A percentile compares a stretch with the other conserved stretches of the same genome.
Conservation (phyloP, 108 stramenopile genomes). For the Nitzschia sp. region DNA sequence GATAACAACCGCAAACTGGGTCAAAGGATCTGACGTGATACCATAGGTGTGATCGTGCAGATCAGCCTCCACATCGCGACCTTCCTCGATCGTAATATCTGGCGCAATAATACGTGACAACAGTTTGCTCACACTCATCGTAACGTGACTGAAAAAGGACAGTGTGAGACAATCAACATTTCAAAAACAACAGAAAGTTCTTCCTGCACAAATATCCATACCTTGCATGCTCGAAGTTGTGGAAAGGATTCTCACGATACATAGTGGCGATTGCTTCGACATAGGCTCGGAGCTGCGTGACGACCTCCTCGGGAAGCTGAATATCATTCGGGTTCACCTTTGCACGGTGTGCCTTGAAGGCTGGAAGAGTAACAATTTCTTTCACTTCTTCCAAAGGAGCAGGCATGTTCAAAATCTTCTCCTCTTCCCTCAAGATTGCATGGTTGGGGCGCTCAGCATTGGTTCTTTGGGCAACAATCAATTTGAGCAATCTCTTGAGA, state of each 20-base stretch:
- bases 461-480: slow-evolving; percentile 18
- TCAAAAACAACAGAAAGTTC: no score
- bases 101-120: slow-evolving; percentile 41
- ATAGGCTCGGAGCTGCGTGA: slow-evolving; percentile 30
- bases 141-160: slow-evolving; percentile 37
- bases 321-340: slow-evolving; percentile 4
- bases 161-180: neutral
- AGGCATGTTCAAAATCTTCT: neutral
- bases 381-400: slow-evolving; percentile 25
- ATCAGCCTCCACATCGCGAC: neutral
- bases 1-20: slow-evolving; percentile 53
- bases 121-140: slow-evolving; percentile 45
- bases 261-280: slow-evolving; percentile 38
- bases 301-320: slow-evolving; percentile 15
- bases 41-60: slow-evolving; percentile 45
- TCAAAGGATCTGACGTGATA: slow-evolving; percentile 54
- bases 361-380: slow-evolving; percentile 33
- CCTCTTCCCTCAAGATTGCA: neutral
- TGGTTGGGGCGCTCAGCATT: neutral
- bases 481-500: slow-evolving; percentile 27
- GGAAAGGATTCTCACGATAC: slow-evolving; percentile 50
- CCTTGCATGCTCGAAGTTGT: slow-evolving; percentile 54
- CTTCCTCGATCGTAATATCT: slow-evolving; percentile 24
- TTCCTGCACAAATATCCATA: slow-evolving; percentile 1
- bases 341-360: slow-evolving; percentile 16